A percentile compares a stretch with the other conserved stretches of the same genome.
Evolutionary conservation across 2,329 filamentous ascomycete species (phyloP).

Genomic region (Calonectria hongkongensis): DNA sequence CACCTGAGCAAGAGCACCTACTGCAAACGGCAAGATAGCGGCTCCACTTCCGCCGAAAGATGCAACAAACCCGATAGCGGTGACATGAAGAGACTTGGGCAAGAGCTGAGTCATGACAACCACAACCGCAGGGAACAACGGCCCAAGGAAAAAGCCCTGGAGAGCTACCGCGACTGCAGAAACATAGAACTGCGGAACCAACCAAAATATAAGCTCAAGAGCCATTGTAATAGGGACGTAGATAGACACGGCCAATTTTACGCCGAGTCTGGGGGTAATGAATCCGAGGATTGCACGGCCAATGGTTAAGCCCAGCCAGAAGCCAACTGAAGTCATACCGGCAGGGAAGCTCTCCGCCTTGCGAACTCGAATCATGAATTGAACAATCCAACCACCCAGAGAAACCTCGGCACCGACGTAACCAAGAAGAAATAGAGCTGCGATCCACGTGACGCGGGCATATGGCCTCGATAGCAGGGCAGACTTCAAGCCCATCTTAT

Average conservation of each 20-base stretch:
- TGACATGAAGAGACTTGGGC: conserved; percentile 84
- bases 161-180: conserved; percentile 82
- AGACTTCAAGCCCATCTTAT: conserved; percentile 47
- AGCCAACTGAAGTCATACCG: conserved; percentile 85
- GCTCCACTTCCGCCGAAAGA: conserved; percentile 85
- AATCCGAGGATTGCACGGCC: conserved; percentile 84
- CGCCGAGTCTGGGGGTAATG: conserved; percentile 81
- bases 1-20: conserved; percentile 78
- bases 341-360: conserved; percentile 80
- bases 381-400: conserved; percentile 88
- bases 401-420: conserved; percentile 87
- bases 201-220: conserved; percentile 85
- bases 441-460: conserved; percentile 79
- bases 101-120: conserved; percentile 82
- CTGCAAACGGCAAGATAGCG: conserved; percentile 79
- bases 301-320: conserved; percentile 87
- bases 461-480: conserved; percentile 64
- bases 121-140: conserved; percentile 83
- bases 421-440: conserved; percentile 81
- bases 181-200: conserved; percentile 85
- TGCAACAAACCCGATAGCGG: conserved; percentile 84
- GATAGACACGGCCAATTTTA: conserved; percentile 75
- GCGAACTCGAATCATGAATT: conserved; percentile 87
- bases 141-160: conserved; percentile 87
- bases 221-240: conserved; percentile 80